Evolutionary conservation across 2,329 filamentous ascomycete species (phyloP).

Genomic region (Colletotrichum viniferum): DNA sequence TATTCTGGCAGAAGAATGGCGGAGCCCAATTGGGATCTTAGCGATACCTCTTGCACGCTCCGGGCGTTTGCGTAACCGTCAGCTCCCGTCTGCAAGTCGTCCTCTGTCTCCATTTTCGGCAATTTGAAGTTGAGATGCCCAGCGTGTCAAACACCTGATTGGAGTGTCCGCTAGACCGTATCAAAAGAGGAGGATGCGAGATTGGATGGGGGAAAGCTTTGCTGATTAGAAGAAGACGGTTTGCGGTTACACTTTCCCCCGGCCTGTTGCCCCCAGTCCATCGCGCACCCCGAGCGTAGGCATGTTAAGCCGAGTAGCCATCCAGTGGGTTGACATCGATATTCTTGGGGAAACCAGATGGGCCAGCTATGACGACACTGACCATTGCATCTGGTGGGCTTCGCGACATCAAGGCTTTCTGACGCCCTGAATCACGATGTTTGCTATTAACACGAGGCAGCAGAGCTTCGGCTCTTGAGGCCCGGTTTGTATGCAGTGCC

Average conservation of each 20-base stretch:
- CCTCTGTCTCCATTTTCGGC: neutral
- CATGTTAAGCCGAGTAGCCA: neutral
- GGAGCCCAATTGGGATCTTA: conserved; percentile 11
- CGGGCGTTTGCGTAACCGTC: conserved; percentile 7
- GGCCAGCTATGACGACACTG: neutral
- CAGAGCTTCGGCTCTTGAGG: neutral
- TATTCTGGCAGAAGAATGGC: conserved; percentile 8
- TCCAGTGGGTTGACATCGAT: neutral
- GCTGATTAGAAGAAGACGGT: neutral
- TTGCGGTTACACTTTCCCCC: neutral
- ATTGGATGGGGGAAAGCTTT: neutral
- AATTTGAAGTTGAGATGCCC: conserved; percentile 6
- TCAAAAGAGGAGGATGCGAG: neutral
- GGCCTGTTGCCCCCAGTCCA: neutral
- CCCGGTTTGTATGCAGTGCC: neutral
- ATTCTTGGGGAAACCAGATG: neutral
- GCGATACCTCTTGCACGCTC: neutral
- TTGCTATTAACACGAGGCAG: neutral
- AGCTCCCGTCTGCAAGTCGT: neutral
- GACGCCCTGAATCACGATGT: neutral
- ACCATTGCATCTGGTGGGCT: neutral
- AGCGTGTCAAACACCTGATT: neutral
- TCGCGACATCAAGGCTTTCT: neutral
- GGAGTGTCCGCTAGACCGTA: neutral
- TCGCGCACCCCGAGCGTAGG: neutral